Base-by-base conservation (phyloP, 495 filamentous ascomycete genomes). In the Hyphodiscus hymeniophilus region DNA sequence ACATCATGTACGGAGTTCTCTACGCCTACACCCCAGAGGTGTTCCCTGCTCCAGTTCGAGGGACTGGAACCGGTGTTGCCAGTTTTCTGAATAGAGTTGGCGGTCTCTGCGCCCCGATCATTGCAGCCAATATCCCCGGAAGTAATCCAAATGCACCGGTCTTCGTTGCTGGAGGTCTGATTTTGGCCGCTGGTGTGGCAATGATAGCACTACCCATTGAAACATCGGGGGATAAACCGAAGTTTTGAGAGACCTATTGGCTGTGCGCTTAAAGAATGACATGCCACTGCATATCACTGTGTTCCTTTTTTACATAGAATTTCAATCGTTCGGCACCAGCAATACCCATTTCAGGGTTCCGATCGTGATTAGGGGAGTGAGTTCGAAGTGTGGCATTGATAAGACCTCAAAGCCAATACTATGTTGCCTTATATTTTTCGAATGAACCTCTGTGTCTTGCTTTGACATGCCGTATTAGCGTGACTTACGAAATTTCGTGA, bases 1-100 rank as follows among this genome's bases (percentile, higher is more conserved):
- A 85, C 48, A 77, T 88, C 53, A 87, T 91, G 81, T 91, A 90
- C 57, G 86, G 85, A n/a, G 85, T 90, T 17, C 68, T 94, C 3
- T 94, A 91, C 55, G 80, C 82, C 0, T 94, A 89, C 54, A 91
- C 87, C 1, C 86, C 87, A 3, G 87, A 91, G 63, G 79, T 91
- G 28, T 90, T 91, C 58, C 77, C 85, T 2, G 84, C 87, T 0
- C 84, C 85, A 46, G 78, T 88, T 47, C 70, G 87, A 10, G 87
- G 86, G 2, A 88, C 85, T 0, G 87, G 84, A 0, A 90, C 85
- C 42, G 87, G 85, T 0, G 66, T 91, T 18, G 80, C 85, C 2
- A 83, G 81, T 32, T 81, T 80, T 32, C 66, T 85, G 38, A 91
- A 91, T 56, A 72, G 87, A 1, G 61, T 84, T 10, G 80, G 78